Evolutionary conservation across 1,139 yeast genomes (phyloP), one percentile per base, ranked within the genome.

Genomic region (Lodderomyces orthopsilosis): DNA sequence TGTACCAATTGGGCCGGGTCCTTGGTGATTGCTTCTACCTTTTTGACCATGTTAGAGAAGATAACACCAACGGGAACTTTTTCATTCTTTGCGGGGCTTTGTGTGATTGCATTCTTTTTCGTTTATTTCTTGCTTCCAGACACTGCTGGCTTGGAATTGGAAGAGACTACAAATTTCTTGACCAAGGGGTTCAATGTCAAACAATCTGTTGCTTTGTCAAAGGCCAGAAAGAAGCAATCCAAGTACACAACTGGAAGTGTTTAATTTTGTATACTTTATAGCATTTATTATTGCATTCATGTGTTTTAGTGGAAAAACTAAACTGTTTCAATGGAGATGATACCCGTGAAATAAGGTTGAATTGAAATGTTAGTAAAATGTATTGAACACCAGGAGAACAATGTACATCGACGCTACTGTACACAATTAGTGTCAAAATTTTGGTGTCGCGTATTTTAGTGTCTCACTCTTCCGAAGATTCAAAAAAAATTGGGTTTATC

Each of bases 1-100:
- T 89, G 91, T 23, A 83, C 93, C 37, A 93, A 93, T 70, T 93
- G 98, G 98, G 81, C 90, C 12, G 98, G 98, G 41, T 89, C 96
- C 23, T 72, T 93, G 56, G 85, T 89, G 35, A 87, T 91, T 59
- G 88, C 97, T 1, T 79, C 96, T 3, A 87, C 97, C 0, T 91
- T 90, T 66, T 75, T 93, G 62, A 90, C 98, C 23, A 91, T 91
- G 98, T 77, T 91, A 70, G 81, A 86, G 61, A 85, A 82, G 51
- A 90, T 91, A 51, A 89, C 98, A 1, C 97, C 98, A 34, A 81
- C 96, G 0, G 98, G 98, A 30, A 91, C 98, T 0, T 93, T 91
- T 66, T 79, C 91, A 7, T 79, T 91, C 52, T 91, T 88, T 62
- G 96, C 96, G 1, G 96, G 81, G 1, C 75, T 91, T 46, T 83